Evolutionary conservation across 1,139 yeast species (phyloP), one percentile per base, ranked within the genome.

Genomic region (Protomyces inouyei): DNA sequence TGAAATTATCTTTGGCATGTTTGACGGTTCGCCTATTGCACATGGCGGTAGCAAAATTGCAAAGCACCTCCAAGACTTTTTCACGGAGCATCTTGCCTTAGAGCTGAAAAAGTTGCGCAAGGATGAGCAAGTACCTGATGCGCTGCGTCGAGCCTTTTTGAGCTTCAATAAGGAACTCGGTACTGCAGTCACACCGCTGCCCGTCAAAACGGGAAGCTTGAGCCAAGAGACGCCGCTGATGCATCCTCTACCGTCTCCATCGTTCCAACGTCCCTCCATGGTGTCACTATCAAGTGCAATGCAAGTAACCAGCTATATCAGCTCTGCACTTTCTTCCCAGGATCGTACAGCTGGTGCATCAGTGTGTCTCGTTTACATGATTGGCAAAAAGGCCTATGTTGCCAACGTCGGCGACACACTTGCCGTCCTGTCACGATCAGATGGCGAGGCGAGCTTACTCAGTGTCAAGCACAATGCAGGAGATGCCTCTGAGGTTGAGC

Each of bases 331-430:
- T 37, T 77, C 80, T 3, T 77, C 80, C 10, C 87, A 85, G 28
- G 98, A 92, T 73, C 83, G 86, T 8, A 77, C 82, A 60, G 84
- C 93, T n/a, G 98, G 98, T 12, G 87, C 96, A 57, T 84, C 96
- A 61, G 88, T 90, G 0, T 85, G 97, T 0, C 84, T 91, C 21
- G 80, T 90, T 12, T 95, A 89, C 73, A 81, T 93, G 68, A 84
- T 83, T 68, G 95, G 86, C 43, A 83, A 83, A 66, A 81, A 79
- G 66, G 75, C 92, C 37, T 91, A 86, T 73, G 82, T 92, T 21
- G 97, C 97, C 2, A 92, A 92, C 71, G 83, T 88, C 64, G 99
- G 99, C 71, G 98, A 93, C 72, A 84, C 89, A 2, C 88, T 87
- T 80, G 93, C 92, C 0, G 80, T 93, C 63, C 75, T 93, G 64